Evolutionary conservation across 768 basidiomycete species (phyloP), one percentile per base, ranked within the genome.

Genomic region (Cyclocybe cylindracea): DNA sequence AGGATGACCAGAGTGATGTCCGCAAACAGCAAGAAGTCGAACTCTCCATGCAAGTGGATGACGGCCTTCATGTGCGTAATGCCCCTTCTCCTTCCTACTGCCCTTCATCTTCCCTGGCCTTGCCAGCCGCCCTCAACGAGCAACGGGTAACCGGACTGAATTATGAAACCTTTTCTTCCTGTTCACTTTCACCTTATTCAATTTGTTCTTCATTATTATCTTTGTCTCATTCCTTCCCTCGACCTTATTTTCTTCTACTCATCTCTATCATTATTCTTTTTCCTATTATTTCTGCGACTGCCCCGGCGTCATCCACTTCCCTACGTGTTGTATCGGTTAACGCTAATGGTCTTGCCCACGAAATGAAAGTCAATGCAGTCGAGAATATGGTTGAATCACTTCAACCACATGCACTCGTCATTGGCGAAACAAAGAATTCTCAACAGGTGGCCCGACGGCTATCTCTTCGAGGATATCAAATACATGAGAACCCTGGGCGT

Each of bases 401-500:
- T 32, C 37, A 48, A 35, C 60, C 60, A 7, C 51, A 56, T 31
- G 46, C 46, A 13, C 49, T 61, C 33, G 55, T 61, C 2, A 35
- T 61, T 13, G 51, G 45, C 10, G 54, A 61, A 49, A 58, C 60
- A 1, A 61, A 61, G 35, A 61, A 33, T 7, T 19, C 37, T 13
- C 35, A 50, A 13, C 45, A 49, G 29, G 31, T 59, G 13, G 43
- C 40, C 24, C 31, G 13, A 11, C 39, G 29, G 3, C 33, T 60
- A 4, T 47, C 39, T 2, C 24, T 10, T 44, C 14, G 35, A 39
- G 54, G 48, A 2, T 58, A 58, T 38, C 36, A 58, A 5, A 35
- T 60, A 32, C 48, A 48, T 38, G 54, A 58, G 16, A 44, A 57
- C 6, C 41, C 59, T 6, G 57, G 59, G 3, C 37, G 44, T 46